phyloP scores from a whole-genome alignment of 2,329 filamentous ascomycete genomes.

The Claviceps maximensis region DNA sequence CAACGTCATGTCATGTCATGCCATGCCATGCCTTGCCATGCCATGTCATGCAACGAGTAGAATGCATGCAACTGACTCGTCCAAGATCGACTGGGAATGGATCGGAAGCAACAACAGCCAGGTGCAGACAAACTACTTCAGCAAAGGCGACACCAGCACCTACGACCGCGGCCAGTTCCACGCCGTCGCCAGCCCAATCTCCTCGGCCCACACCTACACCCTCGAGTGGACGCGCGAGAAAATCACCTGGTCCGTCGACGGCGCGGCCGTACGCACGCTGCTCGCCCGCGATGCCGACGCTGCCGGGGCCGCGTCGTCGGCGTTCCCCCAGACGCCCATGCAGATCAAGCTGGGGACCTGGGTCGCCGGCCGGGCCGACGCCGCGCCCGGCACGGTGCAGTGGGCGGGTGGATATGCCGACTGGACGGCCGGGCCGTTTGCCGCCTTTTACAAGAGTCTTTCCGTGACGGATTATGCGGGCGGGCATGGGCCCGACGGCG shows the following conservation, averaged over 20 bases:
- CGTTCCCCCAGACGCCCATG: constrained; percentile 61
- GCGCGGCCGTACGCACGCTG: constrained; percentile 45
- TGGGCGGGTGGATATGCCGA: constrained; percentile 50
- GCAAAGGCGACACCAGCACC: constrained; percentile 55
- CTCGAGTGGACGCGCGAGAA: constrained; percentile 53
- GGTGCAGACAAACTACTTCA: constrained; percentile 75
- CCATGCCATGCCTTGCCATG: too few relatives aligned
- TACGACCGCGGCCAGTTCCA: constrained; percentile 58
- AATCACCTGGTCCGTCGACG: constrained; percentile 54
- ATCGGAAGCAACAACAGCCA: constrained; percentile 52
- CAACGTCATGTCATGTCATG: too few relatives aligned
- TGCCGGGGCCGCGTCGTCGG: constrained; percentile 26
- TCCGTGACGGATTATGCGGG: constrained; percentile 30
- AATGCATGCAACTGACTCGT: too few relatives aligned
- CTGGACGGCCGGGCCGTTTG: constrained; percentile 28
- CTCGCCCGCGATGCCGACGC: constrained; percentile 40
- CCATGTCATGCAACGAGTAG: too few relatives aligned
- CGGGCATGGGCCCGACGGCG: constrained; percentile 15
- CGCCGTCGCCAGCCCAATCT: constrained; percentile 35
- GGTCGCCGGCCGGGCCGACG: constrained; percentile 44
- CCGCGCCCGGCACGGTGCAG: constrained; percentile 55
- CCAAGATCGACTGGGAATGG: constrained; percentile 81
- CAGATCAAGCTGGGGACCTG: constrained; percentile 57
- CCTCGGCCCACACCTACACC: constrained; percentile 49
- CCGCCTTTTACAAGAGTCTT: constrained; percentile 30